Evolutionary conservation across 2,329 filamentous ascomycete species (phyloP), one percentile per base, ranked within the genome.

Genomic region (Trematosphaeria pertusa): DNA sequence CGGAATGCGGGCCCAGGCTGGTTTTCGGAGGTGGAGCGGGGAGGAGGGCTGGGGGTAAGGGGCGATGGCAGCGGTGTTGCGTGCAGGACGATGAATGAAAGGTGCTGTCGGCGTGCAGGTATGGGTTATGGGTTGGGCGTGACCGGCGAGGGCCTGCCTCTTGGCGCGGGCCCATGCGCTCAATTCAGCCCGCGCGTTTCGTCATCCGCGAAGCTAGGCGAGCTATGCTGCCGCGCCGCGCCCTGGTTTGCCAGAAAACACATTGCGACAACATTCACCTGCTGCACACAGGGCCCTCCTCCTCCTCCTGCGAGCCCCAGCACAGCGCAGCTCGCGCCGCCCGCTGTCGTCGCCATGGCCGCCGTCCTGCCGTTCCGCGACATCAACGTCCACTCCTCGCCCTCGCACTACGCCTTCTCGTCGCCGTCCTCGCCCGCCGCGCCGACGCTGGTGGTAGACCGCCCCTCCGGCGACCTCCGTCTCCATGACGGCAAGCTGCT

Each of bases 401-500:
- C 89, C 63, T 90, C 93, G 64, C 88, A 94, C 70, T 99, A 99
- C 80, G 90, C 91, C 63, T 99, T 99, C 75, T 92, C 90, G 30
- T 99, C 94, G 20, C 94, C 94, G 20, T 97, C 94, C 0, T 93
- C 91, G 3, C 91, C 92, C 52, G 86, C 92, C 74, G 88, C 92
- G 20, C 91, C 90, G 11, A 90, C 91, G 8, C 81, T 99, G 40
- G 85, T 96, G 11, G 83, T 99, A 57, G 94, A 97, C 67, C 85
- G 94, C 43, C 94, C 94, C 8, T 94, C 91, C 11, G 94, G 94
- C 51, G 92, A 97, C 73, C 77, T 97, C 41, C 85, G 91, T 51
- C 81, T 99, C 49, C 88, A 87, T 64, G 88, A 96, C 81, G 87
- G 88, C 46, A 84, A 87, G 56, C 78, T 91, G 37, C 79, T 88